Base-by-base conservation (phyloP, 495 filamentous ascomycete species). In the Podospora fimiseda region DNA sequence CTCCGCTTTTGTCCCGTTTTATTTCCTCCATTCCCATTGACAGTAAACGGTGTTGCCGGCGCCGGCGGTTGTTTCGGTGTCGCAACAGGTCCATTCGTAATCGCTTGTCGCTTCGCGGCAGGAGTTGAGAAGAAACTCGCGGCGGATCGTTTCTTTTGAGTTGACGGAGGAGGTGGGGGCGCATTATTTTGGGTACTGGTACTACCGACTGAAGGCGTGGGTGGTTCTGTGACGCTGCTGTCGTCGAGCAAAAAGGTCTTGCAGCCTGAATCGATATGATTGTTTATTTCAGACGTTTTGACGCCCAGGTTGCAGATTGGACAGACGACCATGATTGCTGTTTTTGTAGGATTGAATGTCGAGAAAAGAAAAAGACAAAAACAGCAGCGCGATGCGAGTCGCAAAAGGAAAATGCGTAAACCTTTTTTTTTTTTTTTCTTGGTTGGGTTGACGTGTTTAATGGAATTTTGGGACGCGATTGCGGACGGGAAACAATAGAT, bases 261-360 rank as follows among this genome's bases (percentile, higher is more conserved):
- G 69, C 93, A 97, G 59, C 80, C 79, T 14, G 87, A 90, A 67
- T 98, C 93, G 58, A 98, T 82, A 65, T 98, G 93, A 45, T 78
- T 75, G 67, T 98, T 98, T 72, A 98, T 98, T 52, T 87, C 80
- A 49, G 72, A 59, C 48, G 86, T 73, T 47, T 83, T 80, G 56
- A 97, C 91, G 38, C 77, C 72, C 55, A 89, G 87, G 45, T 78
- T 74, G 70, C 93, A 98, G 51, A 91, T 88, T 5, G 93, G 93
- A 63, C 93, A 98, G 51, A 78, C 78, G 27, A 98, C 90, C 66
- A 64, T 63, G 49, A 14, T 45, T 15, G 7, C 43, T n/a, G n/a
- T n/a, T n/a, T 33, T 33, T 33, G 5, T 5, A 11, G 27, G 27
- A 33, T 11, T 40, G 41, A 13, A 40, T 15, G n/a, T 30, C 11